phyloP scores from a whole-genome alignment of 1,284 basidiomycete species.

The Microbotryum lychnidis-dioicae region DNA sequence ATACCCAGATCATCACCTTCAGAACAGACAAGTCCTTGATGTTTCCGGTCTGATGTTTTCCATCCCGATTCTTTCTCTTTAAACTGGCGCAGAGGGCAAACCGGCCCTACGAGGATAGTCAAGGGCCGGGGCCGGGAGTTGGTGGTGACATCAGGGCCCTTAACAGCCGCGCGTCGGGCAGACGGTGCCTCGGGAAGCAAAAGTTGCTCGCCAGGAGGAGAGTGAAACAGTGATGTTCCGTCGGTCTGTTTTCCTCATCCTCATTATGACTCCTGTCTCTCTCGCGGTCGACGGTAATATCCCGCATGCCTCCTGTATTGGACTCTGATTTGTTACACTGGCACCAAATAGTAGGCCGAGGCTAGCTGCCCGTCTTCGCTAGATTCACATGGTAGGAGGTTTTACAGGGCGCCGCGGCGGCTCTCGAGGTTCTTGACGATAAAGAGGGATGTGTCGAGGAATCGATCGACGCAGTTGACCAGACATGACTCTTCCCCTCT shows the following conservation, averaged over 20 bases:
- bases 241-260: background rate
- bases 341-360: background rate
- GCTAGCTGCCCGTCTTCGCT: background rate
- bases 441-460: constrained; percentile 83
- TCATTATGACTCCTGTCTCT: background rate
- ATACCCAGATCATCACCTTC: no score
- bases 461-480: constrained; percentile 84
- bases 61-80: no score
- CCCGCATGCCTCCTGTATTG: background rate
- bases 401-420: constrained; percentile 15
- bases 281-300: background rate
- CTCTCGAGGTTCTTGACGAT: constrained; percentile 73
- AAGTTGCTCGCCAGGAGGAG: no score
- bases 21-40: no score
- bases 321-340: background rate
- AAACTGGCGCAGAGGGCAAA: no score
- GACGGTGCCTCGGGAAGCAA: no score
- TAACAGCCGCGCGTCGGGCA: no score
- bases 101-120: no score
- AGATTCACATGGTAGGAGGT: background rate
- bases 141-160: no score
- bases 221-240: background rate
- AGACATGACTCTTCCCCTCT: constrained; percentile 76
- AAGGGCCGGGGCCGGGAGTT: no score
- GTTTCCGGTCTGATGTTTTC: no score